A percentile compares a stretch with the other conserved stretches of the same genome.
Evolutionary conservation across 441 rosid species (phyloP).

Genomic region (Corymbia calophylla): DNA sequence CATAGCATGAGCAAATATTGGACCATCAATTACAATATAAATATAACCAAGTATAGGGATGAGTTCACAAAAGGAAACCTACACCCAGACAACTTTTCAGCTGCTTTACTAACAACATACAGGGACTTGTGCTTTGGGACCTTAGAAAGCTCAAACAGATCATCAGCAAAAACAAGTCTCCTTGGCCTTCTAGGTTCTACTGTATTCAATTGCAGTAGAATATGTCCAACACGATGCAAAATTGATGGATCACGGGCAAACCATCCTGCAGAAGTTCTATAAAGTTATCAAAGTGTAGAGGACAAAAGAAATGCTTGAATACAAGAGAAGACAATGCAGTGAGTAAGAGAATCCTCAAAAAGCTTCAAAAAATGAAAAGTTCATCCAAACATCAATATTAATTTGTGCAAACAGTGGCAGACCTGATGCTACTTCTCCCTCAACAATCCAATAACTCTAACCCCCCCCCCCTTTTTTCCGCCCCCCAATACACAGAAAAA

Average conservation of each 20-base stretch:
- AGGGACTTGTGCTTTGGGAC: constrained; percentile 70
- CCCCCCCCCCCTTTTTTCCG: neutral
- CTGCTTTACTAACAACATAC: constrained; percentile 61
- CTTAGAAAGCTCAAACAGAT: constrained; percentile 78
- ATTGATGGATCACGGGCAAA: constrained; percentile 75
- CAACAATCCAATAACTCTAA: neutral
- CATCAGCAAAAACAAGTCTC: constrained; percentile 69
- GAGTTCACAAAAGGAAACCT: constrained; percentile 29
- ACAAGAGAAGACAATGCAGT: neutral
- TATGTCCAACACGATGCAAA: constrained; percentile 65
- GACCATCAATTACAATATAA: neutral
- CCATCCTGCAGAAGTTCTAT: constrained; percentile 48
- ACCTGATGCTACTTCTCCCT: neutral
- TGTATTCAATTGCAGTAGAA: constrained; percentile 52
- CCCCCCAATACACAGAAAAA: neutral
- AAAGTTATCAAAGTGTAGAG: neutral
- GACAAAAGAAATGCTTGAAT: neutral
- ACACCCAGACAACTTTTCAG: constrained; percentile 83
- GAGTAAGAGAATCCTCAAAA: neutral
- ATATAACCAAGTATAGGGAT: neutral
- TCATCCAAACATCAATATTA: neutral
- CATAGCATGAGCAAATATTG: neutral
- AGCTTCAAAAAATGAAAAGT: neutral
- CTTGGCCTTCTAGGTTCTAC: constrained; percentile 55
- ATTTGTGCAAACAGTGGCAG: neutral